Percentiles rank a stretch among this genome's conserved stretches.
phyloP scores from a whole-genome alignment of 2,329 filamentous ascomycete species.

The Aspergillus ochraceus region DNA sequence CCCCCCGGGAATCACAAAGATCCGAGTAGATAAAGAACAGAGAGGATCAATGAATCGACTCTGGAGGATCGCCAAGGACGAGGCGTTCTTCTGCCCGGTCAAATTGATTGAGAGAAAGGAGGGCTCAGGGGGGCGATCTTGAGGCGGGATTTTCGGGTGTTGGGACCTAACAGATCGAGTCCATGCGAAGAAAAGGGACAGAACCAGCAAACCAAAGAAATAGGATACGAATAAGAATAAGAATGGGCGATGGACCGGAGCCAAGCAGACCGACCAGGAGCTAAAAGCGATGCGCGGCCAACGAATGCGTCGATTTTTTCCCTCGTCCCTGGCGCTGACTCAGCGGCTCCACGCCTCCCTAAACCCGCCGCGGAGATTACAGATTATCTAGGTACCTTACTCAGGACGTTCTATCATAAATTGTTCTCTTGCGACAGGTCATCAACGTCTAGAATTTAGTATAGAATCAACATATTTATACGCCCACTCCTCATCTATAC shows the following conservation, averaged over 20 bases:
- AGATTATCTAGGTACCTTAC: not conserved
- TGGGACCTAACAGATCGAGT: not conserved
- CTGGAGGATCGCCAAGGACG: not conserved
- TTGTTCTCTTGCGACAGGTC: not conserved
- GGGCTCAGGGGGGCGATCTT: not conserved
- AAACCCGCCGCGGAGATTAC: not conserved
- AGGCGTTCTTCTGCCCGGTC: not conserved
- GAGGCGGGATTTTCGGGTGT: not conserved
- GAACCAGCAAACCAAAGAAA: not conserved
- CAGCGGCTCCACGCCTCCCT: slow-evolving; percentile 6
- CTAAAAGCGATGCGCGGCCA: not conserved
- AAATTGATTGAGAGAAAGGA: not conserved
- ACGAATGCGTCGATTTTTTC: slow-evolving; percentile 11
- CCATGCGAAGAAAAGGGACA: not conserved
- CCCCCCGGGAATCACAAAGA: not conserved
- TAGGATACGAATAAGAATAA: not conserved
- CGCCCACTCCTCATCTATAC: not conserved
- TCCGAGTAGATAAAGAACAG: not conserved
- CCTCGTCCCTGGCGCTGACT: slow-evolving; percentile 13
- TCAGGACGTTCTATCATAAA: not conserved
- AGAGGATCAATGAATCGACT: not conserved
- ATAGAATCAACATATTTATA: not conserved
- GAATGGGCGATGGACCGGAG: not conserved
- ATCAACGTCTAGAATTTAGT: not conserved
- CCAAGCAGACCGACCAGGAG: not conserved